Conservation (phyloP, 805 yeast species). For the Deakozyma indianensis region DNA sequence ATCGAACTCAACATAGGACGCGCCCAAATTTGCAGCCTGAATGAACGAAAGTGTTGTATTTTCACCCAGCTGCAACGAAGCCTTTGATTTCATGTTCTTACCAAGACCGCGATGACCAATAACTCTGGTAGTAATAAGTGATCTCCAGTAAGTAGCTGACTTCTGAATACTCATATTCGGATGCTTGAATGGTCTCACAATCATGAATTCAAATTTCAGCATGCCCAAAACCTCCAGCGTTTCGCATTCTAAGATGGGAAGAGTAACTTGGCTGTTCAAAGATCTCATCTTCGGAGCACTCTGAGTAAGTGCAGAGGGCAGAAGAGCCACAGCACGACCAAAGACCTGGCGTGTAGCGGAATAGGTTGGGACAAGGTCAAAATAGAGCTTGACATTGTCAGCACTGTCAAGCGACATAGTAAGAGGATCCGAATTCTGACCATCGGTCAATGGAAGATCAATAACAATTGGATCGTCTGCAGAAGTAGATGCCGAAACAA, state of each 20-base stretch:
- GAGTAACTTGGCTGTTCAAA: constrained; percentile 45
- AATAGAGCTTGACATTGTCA: constrained; percentile 38
- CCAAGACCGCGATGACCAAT: constrained; percentile 96
- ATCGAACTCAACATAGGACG: constrained; percentile 92
- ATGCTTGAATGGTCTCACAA: constrained; percentile 61
- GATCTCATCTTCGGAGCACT: constrained; percentile 60
- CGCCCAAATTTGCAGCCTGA: constrained; percentile 93
- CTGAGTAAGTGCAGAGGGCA: constrained; percentile 44
- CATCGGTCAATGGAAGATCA: constrained; percentile 70
- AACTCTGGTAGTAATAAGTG: constrained; percentile 73
- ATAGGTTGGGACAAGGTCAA: constrained; percentile 86
- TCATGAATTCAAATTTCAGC: constrained; percentile 58
- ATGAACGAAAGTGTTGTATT: constrained; percentile 90
- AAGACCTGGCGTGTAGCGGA: constrained; percentile 30
- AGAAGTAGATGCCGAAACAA: constrained; percentile 32
- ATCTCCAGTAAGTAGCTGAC: constrained; percentile 82
- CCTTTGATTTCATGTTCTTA: constrained; percentile 57
- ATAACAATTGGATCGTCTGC: constrained; percentile 42
- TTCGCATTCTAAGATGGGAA: constrained; percentile 63
- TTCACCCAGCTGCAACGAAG: constrained; percentile 84
- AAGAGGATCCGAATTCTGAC: constrained; percentile 26
- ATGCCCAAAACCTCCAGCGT: constrained; percentile 66
- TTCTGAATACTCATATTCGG: constrained; percentile 47
- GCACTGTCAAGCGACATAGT: constrained; percentile 2
- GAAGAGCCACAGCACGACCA: constrained; percentile 74